Percentiles rank a stretch among this genome's conserved stretches.
Evolutionary conservation across 257 asterid genomes (phyloP).

Genomic region (Cynanchum wilfordii): DNA sequence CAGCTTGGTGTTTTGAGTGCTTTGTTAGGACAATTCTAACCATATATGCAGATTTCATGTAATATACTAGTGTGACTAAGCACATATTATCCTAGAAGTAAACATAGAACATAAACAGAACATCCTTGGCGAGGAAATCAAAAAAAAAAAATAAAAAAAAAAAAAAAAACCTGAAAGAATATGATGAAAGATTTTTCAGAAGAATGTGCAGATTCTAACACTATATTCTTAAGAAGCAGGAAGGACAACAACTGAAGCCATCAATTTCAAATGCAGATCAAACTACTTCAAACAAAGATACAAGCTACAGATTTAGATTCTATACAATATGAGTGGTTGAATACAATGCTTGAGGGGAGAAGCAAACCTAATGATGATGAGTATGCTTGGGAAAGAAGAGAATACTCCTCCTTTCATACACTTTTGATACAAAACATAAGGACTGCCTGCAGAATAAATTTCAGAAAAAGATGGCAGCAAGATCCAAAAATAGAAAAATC

Average conservation of each 20-base stretch:
- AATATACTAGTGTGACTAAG: too few species aligned
- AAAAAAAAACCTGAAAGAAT: neutral
- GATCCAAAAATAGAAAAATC: neutral
- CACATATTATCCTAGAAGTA: too few species aligned
- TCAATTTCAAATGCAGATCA: conserved; percentile 3
- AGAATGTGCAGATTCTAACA: neutral
- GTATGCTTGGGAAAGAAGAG: conserved; percentile 21
- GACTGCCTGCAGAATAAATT: neutral
- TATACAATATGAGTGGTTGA: conserved; percentile 41
- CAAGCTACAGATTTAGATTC: conserved; percentile 31
- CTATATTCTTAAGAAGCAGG: neutral
- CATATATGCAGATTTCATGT: too few species aligned
- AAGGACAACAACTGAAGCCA: neutral
- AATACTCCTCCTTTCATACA: conserved; percentile 12
- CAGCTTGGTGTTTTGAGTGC: too few species aligned
- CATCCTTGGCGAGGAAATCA: neutral
- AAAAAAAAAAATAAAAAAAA: neutral
- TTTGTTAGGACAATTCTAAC: too few species aligned
- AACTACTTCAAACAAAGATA: neutral
- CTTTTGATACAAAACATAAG: conserved; percentile 21
- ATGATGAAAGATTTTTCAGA: neutral
- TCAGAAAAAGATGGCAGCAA: conserved; percentile 6
- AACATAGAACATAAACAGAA: neutral
- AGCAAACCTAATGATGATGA: conserved; percentile 10
- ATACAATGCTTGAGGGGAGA: conserved; percentile 17